phyloP scores from a whole-genome alignment of 345 rosid species.

The Ceriops decandra region DNA sequence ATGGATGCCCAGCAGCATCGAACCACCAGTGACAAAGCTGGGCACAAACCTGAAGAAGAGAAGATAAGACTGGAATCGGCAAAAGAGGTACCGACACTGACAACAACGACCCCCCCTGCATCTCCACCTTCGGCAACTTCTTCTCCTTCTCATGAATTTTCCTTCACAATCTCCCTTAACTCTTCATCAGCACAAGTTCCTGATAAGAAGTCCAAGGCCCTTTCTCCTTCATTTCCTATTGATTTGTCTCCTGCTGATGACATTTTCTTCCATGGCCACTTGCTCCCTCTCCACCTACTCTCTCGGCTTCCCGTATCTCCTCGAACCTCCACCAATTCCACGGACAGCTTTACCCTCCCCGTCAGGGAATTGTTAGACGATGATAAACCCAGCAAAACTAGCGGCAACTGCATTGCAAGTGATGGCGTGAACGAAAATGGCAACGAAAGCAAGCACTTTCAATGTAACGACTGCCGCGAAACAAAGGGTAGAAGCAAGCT shows the following conservation, averaged over 20 bases:
- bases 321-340: conserved; percentile 64
- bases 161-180: conserved; percentile 85
- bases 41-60: conserved; percentile 26
- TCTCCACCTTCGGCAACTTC: conserved; percentile 68
- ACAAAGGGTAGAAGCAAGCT: conserved; percentile 38
- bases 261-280: conserved; percentile 95
- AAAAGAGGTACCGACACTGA: conserved; percentile 16
- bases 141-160: conserved; percentile 92
- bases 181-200: conserved; percentile 41
- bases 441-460: background rate
- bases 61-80: conserved; percentile 30
- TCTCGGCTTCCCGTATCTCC: conserved; percentile 81
- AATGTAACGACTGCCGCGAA: conserved; percentile 11
- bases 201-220: conserved; percentile 33
- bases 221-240: conserved; percentile 46
- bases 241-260: conserved; percentile 95
- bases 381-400: conserved; percentile 5
- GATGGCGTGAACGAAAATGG: conserved; percentile 5
- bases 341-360: conserved; percentile 64
- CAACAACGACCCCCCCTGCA: conserved; percentile 28
- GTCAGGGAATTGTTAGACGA: conserved; percentile 39
- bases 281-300: conserved; percentile 86
- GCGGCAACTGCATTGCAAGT: conserved; percentile 9
- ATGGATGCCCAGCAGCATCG: conserved; percentile 50
- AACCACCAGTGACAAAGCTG: conserved; percentile 32